A percentile compares a stretch with the other conserved stretches of the same genome.
Evolutionary conservation across 805 yeast genomes (phyloP).

Genomic region (Yamadazyma akitaensis): DNA sequence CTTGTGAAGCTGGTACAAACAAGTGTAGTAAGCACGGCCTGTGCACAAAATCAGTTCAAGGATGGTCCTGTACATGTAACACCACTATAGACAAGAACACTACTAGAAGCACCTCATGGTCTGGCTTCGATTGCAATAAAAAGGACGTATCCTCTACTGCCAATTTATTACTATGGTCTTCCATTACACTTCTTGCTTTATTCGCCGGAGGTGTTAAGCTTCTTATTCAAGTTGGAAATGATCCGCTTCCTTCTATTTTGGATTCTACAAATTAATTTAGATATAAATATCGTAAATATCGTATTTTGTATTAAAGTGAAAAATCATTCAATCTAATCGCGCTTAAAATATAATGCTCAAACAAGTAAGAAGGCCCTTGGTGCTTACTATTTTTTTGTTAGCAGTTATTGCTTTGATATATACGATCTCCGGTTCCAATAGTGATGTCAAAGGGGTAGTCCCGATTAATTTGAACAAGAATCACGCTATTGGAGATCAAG

Average conservation of each 20-base stretch:
- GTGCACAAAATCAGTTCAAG: conserved; percentile 35
- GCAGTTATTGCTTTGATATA: conserved; percentile 26
- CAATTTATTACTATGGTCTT: conserved; percentile 67
- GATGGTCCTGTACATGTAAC: conserved; percentile 51
- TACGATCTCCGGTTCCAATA: conserved; percentile 21
- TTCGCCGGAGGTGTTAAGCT: conserved; percentile 53
- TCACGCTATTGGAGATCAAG: conserved; percentile 2
- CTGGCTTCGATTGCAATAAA: conserved; percentile 62
- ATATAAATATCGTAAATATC: too few relatives aligned
- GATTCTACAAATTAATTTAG: conserved; percentile 47
- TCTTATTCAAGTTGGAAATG: conserved; percentile 51
- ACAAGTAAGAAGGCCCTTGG: conserved; percentile 23
- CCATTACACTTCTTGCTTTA: conserved; percentile 44
- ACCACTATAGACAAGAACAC: conserved; percentile 40
- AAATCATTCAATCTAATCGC: conserved; percentile 1
- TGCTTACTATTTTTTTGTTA: conserved; percentile 22
- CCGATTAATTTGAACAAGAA: conserved; percentile 20
- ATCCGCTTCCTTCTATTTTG: conserved; percentile 66
- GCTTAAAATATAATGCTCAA: conserved; percentile 16
- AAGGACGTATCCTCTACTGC: conserved; percentile 64
- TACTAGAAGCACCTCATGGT: conserved; percentile 50
- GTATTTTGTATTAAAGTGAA: neutral
- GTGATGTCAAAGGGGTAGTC: conserved; percentile 18
- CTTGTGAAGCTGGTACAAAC: conserved; percentile 45
- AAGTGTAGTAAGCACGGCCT: conserved; percentile 54